Conservation (phyloP, 352 stramenopile species). For the Phytopythium aichiense region DNA sequence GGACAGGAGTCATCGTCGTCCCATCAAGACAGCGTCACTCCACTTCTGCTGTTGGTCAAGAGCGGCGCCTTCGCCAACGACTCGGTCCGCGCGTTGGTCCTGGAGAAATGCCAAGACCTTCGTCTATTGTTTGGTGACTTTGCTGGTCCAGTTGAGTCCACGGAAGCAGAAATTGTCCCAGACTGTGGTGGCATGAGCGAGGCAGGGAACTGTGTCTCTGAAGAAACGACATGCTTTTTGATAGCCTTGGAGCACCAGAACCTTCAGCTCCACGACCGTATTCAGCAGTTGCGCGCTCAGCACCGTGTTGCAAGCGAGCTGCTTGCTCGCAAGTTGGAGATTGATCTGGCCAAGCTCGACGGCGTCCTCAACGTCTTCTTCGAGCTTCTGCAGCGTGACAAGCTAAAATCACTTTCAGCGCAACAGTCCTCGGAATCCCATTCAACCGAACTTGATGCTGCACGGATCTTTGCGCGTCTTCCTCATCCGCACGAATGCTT, state of each 20-base stretch:
- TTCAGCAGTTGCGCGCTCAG: slow-evolving; percentile 20
- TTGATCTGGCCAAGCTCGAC: slow-evolving; percentile 47
- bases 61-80: slow-evolving; percentile 43
- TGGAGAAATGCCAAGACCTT: slow-evolving; percentile 24
- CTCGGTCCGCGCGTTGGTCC: slow-evolving; percentile 38
- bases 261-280: slow-evolving; percentile 35
- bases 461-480: slow-evolving; percentile 26
- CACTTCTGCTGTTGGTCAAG: slow-evolving; percentile 49
- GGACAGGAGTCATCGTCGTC: slow-evolving; percentile 43
- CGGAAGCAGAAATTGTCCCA: background rate
- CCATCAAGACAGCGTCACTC: slow-evolving; percentile 24
- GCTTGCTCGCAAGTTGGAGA: slow-evolving; percentile 25
- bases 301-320: slow-evolving; percentile 11
- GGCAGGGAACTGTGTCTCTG: slow-evolving; percentile 4
- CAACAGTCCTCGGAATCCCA: background rate
- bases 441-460: background rate
- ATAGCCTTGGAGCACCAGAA: slow-evolving; percentile 52
- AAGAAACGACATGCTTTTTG: slow-evolving; percentile 34
- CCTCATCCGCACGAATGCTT: slow-evolving; percentile 58
- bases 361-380: slow-evolving; percentile 39
- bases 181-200: too few species aligned
- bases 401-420: background rate
- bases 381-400: slow-evolving; percentile 1
- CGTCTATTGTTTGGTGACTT: slow-evolving; percentile 2
- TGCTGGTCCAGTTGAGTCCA: background rate